phyloP scores from a whole-genome alignment of 2,329 filamentous ascomycete species.

The Chrysoporthe puriensis region DNA sequence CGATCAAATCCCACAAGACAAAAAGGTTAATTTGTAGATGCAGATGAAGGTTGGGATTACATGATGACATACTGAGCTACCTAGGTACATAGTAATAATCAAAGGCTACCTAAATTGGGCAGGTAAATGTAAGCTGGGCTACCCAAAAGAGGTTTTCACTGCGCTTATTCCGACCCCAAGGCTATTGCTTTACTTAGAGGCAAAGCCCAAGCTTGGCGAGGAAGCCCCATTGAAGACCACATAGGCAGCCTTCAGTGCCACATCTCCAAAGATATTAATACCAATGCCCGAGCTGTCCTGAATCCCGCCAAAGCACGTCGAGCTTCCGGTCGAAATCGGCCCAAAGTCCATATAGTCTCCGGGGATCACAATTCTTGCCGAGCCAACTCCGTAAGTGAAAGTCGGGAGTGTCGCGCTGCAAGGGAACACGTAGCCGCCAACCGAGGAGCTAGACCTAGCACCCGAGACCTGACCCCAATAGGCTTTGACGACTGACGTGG shows the following conservation, averaged over 20 bases:
- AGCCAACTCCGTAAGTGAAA: slow-evolving; percentile 31
- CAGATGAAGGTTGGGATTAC: background rate
- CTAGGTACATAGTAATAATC: too few species aligned
- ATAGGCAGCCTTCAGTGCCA: slow-evolving; percentile 35
- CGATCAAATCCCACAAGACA: background rate
- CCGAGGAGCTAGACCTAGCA: slow-evolving; percentile 38
- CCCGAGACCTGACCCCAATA: slow-evolving; percentile 54
- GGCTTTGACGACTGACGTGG: slow-evolving; percentile 46
- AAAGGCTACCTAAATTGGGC: too few species aligned
- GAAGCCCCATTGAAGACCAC: slow-evolving; percentile 34
- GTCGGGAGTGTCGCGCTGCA: slow-evolving; percentile 30
- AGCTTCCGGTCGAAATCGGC: slow-evolving; percentile 18
- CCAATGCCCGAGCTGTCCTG: slow-evolving; percentile 30
- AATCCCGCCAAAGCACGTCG: slow-evolving; percentile 30
- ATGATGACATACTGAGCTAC: too few species aligned
- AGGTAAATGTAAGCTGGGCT: too few species aligned
- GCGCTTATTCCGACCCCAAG: background rate
- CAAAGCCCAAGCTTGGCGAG: slow-evolving; percentile 32
- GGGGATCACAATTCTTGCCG: slow-evolving; percentile 29
- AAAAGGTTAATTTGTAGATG: background rate
- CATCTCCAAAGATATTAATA: slow-evolving; percentile 35
- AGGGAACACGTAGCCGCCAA: slow-evolving; percentile 30
- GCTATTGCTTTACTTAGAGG: slow-evolving; percentile 25
- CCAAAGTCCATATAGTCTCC: slow-evolving; percentile 31
- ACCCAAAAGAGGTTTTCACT: too few species aligned